Evolutionary conservation across 1,284 basidiomycete genomes (phyloP), one percentile per base, ranked within the genome.

Genomic region (Puccinia triticina): DNA sequence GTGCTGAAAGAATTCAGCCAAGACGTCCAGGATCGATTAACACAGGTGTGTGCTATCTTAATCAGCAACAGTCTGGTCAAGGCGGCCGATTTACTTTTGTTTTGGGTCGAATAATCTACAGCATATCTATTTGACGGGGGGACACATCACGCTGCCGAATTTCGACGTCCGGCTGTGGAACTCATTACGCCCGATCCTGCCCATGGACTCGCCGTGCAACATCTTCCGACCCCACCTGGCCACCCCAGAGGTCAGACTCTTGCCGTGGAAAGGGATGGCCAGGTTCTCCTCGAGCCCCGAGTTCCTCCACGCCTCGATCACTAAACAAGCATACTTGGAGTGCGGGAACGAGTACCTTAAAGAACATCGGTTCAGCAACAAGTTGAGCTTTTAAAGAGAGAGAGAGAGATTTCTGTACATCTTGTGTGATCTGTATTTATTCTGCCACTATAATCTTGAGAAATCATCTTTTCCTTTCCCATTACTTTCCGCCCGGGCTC

Each of bases 211-310:
- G 87, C 90, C 95, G 4, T 86, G 90, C 4, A 88, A 89, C 71
- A 90, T 94, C 69, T 87, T 89, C 46, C 88, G 88, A 29, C 94
- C 91, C 1, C 88, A 61, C 40, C 37, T 40, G 59, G 23, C 34
- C 8, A 26, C 4, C 10, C 32, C 85, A 4, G 92, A 97, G 86
- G 91, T 93, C 1, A 85, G 89, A 21, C 86, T 92, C 79, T 95
- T 97, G 86, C 92, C 95, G 4, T 99, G 96, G 96, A 90, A 90
- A 71, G 96, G 96, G 7, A 97, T 98, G 94, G 93, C 93, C 4
- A 89, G 90, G 83, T 97, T 95, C 89, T 91, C 92, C 34, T 86
- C 87, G 75, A 92, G 91, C 10, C 88, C 89, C 0, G 91, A 90
- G 83, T 93, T 92, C 83, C 86, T 85, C 64, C 86, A 87, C 29